Evolutionary conservation across 1,284 basidiomycete genomes (phyloP).

Genomic region (Irpex sp.): DNA sequence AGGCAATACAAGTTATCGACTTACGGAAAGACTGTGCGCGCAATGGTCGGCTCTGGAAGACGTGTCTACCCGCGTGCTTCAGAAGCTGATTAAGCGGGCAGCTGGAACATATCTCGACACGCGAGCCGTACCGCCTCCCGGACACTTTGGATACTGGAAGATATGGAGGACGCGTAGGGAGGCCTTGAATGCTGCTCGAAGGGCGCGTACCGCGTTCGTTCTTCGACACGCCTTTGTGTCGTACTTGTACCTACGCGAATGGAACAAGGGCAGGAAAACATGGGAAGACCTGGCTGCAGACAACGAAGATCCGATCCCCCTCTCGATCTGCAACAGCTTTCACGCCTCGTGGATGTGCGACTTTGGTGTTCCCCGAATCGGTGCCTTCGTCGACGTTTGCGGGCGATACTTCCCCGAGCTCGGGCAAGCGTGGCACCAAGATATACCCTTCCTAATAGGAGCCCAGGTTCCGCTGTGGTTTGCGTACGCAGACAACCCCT

Average conservation of each 20-base stretch:
- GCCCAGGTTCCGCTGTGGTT: background rate
- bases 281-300: background rate
- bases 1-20: background rate
- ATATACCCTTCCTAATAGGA: background rate
- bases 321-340: background rate
- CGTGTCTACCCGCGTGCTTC: background rate
- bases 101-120: background rate
- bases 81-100: background rate
- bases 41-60: background rate
- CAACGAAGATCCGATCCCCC: background rate
- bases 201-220: background rate
- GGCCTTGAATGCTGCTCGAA: background rate
- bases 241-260: background rate
- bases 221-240: background rate
- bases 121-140: background rate
- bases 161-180: background rate
- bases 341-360: background rate
- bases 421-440: background rate
- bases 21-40: background rate
- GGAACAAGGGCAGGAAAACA: background rate
- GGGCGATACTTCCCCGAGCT: background rate
- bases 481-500: background rate
- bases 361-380: background rate
- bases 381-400: background rate
- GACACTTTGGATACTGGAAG: background rate